Percentiles rank a stretch among this genome's conserved stretches.
Evolutionary conservation across 495 filamentous ascomycete species (phyloP).

Genomic region (Clavariopsis aquatica): DNA sequence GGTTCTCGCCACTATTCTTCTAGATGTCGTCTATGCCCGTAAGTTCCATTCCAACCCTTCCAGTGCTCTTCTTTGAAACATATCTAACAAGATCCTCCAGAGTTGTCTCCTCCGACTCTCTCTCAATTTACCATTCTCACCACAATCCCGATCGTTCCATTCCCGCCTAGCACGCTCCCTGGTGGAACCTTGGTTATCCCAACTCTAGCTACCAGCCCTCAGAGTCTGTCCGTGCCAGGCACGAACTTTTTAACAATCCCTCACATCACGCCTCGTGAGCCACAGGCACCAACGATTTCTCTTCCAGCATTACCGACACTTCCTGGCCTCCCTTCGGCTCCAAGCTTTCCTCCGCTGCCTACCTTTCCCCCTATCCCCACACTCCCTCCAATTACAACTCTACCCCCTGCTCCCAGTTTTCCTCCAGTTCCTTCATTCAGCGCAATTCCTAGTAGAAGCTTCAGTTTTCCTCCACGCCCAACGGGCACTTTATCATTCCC

Average conservation of each 20-base stretch:
- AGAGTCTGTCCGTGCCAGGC: neutral
- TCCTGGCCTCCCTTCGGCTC: neutral
- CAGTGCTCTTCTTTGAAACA: neutral
- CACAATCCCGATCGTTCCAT: constrained; percentile 1
- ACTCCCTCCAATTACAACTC: neutral
- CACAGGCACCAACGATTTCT: neutral
- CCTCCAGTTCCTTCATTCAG: neutral
- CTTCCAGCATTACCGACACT: neutral
- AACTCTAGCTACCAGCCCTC: neutral
- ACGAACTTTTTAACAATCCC: neutral
- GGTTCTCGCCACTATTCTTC: neutral
- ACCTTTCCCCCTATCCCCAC: neutral
- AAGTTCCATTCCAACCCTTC: neutral
- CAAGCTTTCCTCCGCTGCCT: neutral
- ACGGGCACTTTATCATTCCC: constrained; percentile 3
- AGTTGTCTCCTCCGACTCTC: neutral
- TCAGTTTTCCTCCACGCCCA: neutral
- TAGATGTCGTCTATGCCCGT: neutral
- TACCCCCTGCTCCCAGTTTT: neutral
- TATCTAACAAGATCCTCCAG: neutral
- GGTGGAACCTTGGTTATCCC: neutral
- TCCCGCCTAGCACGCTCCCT: neutral
- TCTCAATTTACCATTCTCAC: constrained; percentile 1
- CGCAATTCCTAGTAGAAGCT: neutral
- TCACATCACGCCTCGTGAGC: neutral